Conservation (phyloP, 192 early-diverging fungal species). For the Podila horticola region DNA sequence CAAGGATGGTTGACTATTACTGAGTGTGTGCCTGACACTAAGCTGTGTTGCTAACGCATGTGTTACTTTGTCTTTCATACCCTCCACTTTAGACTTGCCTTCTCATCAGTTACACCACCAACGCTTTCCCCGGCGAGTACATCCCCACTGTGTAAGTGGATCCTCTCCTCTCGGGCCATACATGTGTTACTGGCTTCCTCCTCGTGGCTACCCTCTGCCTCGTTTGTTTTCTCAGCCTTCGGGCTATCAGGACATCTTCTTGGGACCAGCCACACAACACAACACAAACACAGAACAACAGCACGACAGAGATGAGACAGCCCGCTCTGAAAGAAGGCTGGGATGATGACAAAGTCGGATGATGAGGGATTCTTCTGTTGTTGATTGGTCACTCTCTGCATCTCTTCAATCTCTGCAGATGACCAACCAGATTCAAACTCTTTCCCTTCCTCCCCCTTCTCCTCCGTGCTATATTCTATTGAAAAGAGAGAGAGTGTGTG, state of each 20-base stretch:
- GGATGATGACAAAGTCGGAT: too few species aligned
- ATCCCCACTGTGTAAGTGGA: constrained; percentile 96
- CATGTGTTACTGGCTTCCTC: not conserved
- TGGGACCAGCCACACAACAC: too few species aligned
- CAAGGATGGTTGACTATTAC: too few species aligned
- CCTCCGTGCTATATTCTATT: too few species aligned
- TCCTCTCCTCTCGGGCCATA: not conserved
- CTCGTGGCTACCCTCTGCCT: not conserved
- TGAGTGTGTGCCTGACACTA: too few species aligned
- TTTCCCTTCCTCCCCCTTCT: too few species aligned
- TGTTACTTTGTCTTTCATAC: not conserved
- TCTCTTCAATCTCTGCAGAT: not conserved
- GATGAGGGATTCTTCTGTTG: too few species aligned
- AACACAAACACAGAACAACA: too few species aligned
- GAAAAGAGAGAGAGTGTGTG: not conserved
- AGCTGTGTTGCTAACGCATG: not conserved
- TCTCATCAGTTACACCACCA: constrained; percentile 98
- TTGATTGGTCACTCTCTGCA: not conserved
- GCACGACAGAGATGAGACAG: not conserved
- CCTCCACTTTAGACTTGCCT: constrained; percentile 87
- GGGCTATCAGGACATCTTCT: not conserved
- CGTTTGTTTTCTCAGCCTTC: too few species aligned
- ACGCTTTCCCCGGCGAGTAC: constrained; percentile 99
- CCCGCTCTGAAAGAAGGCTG: not conserved
- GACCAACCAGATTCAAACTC: too few species aligned